Base-by-base conservation (phyloP, 768 basidiomycete species). In the Kwoniella heveanensis region DNA sequence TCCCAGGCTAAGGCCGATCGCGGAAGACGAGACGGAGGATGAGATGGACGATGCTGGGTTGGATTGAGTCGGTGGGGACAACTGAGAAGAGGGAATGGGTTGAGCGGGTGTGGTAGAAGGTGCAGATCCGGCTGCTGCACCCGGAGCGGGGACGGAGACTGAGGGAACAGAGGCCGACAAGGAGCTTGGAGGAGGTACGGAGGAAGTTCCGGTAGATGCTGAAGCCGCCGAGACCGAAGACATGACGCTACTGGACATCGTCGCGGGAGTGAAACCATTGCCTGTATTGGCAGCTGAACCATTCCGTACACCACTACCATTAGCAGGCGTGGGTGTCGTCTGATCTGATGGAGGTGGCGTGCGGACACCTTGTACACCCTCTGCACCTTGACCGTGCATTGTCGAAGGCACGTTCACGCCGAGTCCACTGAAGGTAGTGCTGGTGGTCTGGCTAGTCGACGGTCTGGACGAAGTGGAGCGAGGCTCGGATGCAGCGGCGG, bases 171-270 rank as follows among this genome's bases (percentile, higher is more conserved):
- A 19, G 15, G 15, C 36, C n/a, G 51, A 52, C 26, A 52, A 44
- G 10, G 60, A 15, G 36, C 32, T 32, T 13, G 32, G 32, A 6
- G 32, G 32, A 32, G 44, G 26, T 30, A 44, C 15, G 17, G 57
- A 60, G 9, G 64, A 51, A 21, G 66, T 46, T 7, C 51, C 46
- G 1, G 64, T 50, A 12, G 44, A 36, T 12, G 60, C 61, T 9
- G 68, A 66, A 53, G 54, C 47, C 15, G 56, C 64, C 12, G 69
- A 70, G 26, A 52, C 21, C 15, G 37, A 49, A 19, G 69, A 71
- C 48, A 67, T 67, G 49, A 71, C 55, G 17, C 69, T 64, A 17
- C 55, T 61, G n/a, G 69, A 69, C 64, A 66, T 66, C 44, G 51
- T 57, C 2, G 62, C 24, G 6, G 56, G 57, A 19, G 71, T 57